Conservation (phyloP, 1,284 basidiomycete genomes). For the Pseudozyma sp. region DNA sequence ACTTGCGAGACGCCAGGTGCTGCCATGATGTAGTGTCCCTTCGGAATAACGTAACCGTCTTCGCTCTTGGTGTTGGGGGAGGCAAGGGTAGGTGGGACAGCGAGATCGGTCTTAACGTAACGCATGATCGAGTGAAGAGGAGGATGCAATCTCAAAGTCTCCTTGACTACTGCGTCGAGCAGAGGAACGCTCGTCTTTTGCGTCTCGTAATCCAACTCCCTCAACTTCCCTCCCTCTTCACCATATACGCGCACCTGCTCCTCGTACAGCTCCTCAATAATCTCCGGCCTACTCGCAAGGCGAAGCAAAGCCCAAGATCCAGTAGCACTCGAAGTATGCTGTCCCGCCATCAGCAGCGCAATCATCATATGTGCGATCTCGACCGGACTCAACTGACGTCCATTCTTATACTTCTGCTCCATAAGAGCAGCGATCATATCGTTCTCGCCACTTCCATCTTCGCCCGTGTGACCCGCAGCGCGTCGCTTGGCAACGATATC, state of each 20-base stretch:
- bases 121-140: slow-evolving; percentile 75
- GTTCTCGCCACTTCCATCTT: slow-evolving; percentile 72
- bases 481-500: slow-evolving; percentile 85
- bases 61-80: slow-evolving; percentile 60
- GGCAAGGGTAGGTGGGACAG: slow-evolving; percentile 81
- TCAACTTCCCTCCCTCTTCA: slow-evolving; percentile 76
- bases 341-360: slow-evolving; percentile 80
- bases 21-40: slow-evolving; percentile 90
- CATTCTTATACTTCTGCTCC: slow-evolving; percentile 87
- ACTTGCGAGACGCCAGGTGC: slow-evolving; percentile 89
- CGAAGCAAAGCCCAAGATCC: slow-evolving; percentile 91
- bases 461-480: slow-evolving; percentile 55
- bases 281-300: slow-evolving; percentile 81
- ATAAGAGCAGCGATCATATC: slow-evolving; percentile 94
- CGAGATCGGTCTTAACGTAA: slow-evolving; percentile 84
- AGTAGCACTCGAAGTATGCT: slow-evolving; percentile 95
- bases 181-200: slow-evolving; percentile 81
- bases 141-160: slow-evolving; percentile 79
- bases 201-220: slow-evolving; percentile 87
- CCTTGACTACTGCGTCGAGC: slow-evolving; percentile 89
- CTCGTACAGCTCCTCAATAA: slow-evolving; percentile 76
- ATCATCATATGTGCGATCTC: slow-evolving; percentile 96
- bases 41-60: slow-evolving; percentile 82
- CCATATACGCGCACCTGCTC: slow-evolving; percentile 89
- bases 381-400: slow-evolving; percentile 81